phyloP scores from a whole-genome alignment of 768 basidiomycete genomes.

The Boletus subparvulus region DNA sequence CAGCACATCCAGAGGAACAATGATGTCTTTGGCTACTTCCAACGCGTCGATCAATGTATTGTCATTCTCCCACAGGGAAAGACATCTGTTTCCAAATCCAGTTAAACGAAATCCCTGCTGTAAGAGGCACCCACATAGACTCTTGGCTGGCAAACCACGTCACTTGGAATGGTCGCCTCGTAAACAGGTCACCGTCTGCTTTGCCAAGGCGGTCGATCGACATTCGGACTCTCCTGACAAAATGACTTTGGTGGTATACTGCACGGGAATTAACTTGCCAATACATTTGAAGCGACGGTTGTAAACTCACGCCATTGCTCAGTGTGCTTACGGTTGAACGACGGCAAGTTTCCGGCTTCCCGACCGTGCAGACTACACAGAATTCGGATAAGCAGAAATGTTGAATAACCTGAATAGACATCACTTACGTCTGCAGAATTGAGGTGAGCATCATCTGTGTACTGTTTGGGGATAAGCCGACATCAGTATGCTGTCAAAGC shows the following conservation, averaged over 20 bases:
- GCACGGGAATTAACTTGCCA: constrained; percentile 4
- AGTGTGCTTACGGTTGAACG: constrained; percentile 69
- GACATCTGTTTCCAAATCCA: constrained; percentile 43
- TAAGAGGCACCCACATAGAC: constrained; percentile 46
- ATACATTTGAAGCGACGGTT: not conserved
- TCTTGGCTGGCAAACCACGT: constrained; percentile 72
- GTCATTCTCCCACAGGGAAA: constrained; percentile 67
- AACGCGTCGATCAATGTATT: constrained; percentile 55
- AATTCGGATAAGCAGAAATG: constrained; percentile 17
- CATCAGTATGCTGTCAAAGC: constrained; percentile 14
- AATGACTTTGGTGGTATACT: constrained; percentile 70
- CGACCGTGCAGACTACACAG: constrained; percentile 49
- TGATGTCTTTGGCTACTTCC: constrained; percentile 63
- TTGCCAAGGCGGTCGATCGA: constrained; percentile 54
- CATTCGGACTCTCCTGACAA: constrained; percentile 58
- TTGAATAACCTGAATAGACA: not conserved
- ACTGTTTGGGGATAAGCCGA: constrained; percentile 36
- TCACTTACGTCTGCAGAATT: constrained; percentile 60
- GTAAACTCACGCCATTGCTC: constrained; percentile 73
- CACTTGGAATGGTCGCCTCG: constrained; percentile 67
- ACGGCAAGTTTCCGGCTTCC: constrained; percentile 44
- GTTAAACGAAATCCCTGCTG: not conserved
- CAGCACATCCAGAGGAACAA: constrained; percentile 63
- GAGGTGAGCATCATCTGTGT: constrained; percentile 65
- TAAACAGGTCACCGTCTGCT: constrained; percentile 53